Percentiles rank a stretch among this genome's conserved stretches.
phyloP scores from a whole-genome alignment of 208 protist species.

The Novymonas esmeraldas region DNA sequence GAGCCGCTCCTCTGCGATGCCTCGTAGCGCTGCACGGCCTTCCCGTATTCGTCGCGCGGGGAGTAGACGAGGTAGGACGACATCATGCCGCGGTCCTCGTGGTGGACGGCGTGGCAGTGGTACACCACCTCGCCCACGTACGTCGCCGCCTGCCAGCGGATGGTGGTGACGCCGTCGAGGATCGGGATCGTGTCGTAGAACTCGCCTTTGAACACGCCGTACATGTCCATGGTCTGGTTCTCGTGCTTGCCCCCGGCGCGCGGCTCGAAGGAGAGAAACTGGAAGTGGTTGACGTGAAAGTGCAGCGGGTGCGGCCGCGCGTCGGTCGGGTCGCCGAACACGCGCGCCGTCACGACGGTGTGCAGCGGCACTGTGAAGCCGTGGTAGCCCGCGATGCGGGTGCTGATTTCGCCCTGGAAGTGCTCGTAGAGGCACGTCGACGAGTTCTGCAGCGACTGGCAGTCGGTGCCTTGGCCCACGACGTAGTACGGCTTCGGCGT shows the following conservation, averaged over 20 bases:
- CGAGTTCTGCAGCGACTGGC: constrained; percentile 56
- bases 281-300: constrained; percentile 89
- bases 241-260: constrained; percentile 72
- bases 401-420: constrained; percentile 58
- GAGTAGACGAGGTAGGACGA: constrained; percentile 68
- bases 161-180: constrained; percentile 75
- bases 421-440: constrained; percentile 66
- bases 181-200: constrained; percentile 89
- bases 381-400: constrained; percentile 34
- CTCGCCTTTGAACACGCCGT: constrained; percentile 62
- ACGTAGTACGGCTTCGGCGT: constrained; percentile 57
- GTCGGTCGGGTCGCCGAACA: constrained; percentile 80
- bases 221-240: constrained; percentile 73
- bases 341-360: constrained; percentile 56
- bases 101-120: constrained; percentile 82
- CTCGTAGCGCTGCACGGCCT: constrained; percentile 4
- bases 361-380: constrained; percentile 75
- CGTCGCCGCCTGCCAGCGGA: constrained; percentile 81
- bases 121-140: constrained; percentile 85
- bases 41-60: constrained; percentile 20
- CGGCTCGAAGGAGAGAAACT: constrained; percentile 70
- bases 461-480: constrained; percentile 73
- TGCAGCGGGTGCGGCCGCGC: constrained; percentile 79
- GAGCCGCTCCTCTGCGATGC: background rate
- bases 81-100: constrained; percentile 92